These are phyloP conservation scores for Aspergillus pseudoviridinutans DNA, from an alignment of 2,329 filamentous ascomycete species.

Conservation along the genomic window DNA sequence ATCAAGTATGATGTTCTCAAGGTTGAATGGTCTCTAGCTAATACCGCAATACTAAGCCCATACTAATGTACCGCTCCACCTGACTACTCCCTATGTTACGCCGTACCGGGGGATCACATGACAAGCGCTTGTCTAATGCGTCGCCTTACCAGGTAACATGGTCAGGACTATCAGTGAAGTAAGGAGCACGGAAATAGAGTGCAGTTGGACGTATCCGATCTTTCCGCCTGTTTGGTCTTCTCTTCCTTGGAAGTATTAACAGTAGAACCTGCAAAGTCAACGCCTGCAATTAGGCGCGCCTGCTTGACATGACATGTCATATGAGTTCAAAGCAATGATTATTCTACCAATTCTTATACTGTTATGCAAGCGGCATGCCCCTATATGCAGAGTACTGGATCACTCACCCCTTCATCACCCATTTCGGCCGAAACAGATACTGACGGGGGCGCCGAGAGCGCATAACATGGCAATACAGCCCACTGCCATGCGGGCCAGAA, in stretches of 20 bases:
- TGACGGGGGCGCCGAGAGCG: not conserved
- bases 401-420: not conserved
- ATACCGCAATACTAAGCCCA: no score
- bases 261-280: no score
- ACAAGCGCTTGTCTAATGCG: slow-evolving; percentile 4
- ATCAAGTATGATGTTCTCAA: no score
- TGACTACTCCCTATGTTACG: not conserved
- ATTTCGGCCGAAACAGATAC: not conserved
- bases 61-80: not conserved
- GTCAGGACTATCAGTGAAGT: not conserved
- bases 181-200: not conserved
- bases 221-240: not conserved
- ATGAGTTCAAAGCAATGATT: no score
- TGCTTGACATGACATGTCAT: not conserved
- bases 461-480: not conserved
- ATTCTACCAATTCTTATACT: not conserved
- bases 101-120: not conserved
- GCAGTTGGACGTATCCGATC: not conserved
- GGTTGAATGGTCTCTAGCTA: no score
- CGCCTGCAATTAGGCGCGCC: no score
- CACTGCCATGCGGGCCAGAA: not conserved
- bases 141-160: not conserved
- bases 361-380: not conserved
- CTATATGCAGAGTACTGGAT: not conserved
- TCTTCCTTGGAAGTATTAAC: not conserved